Evolutionary conservation across 352 stramenopile species (phyloP), one percentile per base, ranked within the genome.

Genomic region (Phytophthora cactorum): DNA sequence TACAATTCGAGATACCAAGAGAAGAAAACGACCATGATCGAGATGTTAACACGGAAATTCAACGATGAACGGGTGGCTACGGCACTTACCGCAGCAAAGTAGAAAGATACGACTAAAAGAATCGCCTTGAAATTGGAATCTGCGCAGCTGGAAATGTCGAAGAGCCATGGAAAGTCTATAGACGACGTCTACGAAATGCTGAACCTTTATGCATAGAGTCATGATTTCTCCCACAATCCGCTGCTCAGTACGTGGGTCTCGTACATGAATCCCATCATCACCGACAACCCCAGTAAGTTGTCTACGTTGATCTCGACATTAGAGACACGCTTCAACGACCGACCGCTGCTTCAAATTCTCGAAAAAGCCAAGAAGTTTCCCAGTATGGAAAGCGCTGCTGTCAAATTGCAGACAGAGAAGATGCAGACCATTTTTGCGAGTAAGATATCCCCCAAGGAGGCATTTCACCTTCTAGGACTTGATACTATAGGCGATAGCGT

Each of bases 21-120:
- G 6, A 25, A 22, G 15, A 52, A 68, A 34, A 47, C n/a, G 2
- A 63, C 51, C 29, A 25, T 47, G 29, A 50, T 57, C 12, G 8
- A 57, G 10, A 44, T 8, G 2, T n/a, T 8, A 52, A 27, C 2
- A 28, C 7, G 0, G 9, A n/a, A 14, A 52, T 54, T 22, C 10
- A 43, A 31, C 3, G 60, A 68, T 6, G 5, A 44, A 36, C 8
- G 2, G 0, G 34, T 58, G 8, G 9, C 45, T 5, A 45, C 0
- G 15, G 53, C 53, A 14, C 11, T 69, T 4, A 17, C 32, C 1
- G 44, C 25, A 3, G 52, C 44, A 1, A 68, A 22, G 45, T 27
- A 0, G 5, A 1, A 22, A 4, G 12, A 32, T 57, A 44, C 61
- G 6, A 39, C 12, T 22, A 22, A 22, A 22, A 22, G 17, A 22